phyloP scores from a whole-genome alignment of 257 asterid genomes.

The Paraleonurus japonicus region DNA sequence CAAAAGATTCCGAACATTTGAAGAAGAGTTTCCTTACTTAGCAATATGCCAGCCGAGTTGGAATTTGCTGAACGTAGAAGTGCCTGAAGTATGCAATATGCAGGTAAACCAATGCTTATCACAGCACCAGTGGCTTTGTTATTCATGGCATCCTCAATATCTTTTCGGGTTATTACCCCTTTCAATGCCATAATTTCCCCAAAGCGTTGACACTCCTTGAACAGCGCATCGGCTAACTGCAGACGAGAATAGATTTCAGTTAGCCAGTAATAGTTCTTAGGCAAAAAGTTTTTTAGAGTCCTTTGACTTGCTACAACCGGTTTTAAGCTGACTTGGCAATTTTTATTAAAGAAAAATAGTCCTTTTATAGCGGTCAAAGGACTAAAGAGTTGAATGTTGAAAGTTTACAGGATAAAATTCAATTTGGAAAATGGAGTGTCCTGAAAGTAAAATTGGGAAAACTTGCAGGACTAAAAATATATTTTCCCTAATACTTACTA shows the following conservation, averaged over 20 bases:
- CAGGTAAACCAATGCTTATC: conserved; percentile 76
- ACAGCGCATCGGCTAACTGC: conserved; percentile 66
- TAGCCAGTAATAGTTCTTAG: neutral
- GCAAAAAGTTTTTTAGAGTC: neutral
- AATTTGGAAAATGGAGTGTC: neutral
- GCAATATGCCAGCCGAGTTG: conserved; percentile 57
- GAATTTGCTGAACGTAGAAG: conserved; percentile 75
- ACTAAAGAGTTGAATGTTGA: neutral
- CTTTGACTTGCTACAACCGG: neutral
- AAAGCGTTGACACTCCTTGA: conserved; percentile 54
- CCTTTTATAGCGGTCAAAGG: too few species aligned
- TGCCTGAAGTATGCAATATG: conserved; percentile 72
- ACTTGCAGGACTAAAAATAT: neutral
- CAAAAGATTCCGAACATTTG: neutral
- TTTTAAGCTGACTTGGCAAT: neutral
- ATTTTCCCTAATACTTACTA: neutral
- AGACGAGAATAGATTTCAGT: conserved; percentile 8
- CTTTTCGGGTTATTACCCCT: conserved; percentile 66
- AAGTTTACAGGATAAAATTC: neutral
- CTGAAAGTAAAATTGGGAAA: neutral
- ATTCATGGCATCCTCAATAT: conserved; percentile 74
- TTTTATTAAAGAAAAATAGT: too few species aligned
- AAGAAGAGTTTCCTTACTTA: conserved; percentile 44
- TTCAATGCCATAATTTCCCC: conserved; percentile 68
- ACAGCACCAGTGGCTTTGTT: conserved; percentile 48